Conservation (phyloP, 108 stramenopile species). For the Cyclotella cryptica region DNA sequence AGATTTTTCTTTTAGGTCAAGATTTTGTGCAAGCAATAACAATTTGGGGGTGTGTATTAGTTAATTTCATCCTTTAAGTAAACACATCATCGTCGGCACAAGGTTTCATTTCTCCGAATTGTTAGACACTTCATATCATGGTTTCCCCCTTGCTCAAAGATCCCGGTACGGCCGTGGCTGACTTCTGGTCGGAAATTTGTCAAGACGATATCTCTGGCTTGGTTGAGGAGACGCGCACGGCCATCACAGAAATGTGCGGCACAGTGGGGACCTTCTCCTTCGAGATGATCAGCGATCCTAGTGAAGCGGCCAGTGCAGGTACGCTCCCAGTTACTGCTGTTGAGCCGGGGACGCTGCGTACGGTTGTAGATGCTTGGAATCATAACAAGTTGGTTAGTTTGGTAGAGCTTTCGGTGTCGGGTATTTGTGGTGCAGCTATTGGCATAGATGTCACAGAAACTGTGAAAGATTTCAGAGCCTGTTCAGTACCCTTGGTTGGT, state of each 20-base stretch:
- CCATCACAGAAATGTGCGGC: neutral
- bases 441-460: neutral
- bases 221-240: neutral
- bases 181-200: neutral
- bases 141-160: neutral
- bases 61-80: no score
- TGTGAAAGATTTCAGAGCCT: slow-evolving; percentile 2
- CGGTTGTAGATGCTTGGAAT: slow-evolving; percentile 10
- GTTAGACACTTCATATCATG: no score
- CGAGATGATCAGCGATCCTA: neutral
- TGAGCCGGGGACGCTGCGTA: slow-evolving; percentile 10
- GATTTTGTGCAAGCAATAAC: no score
- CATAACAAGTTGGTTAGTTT: slow-evolving; percentile 2
- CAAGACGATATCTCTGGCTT: neutral
- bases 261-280: slow-evolving; percentile 4
- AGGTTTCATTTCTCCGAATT: no score
- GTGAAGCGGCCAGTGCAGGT: neutral
- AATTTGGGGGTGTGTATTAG: no score
- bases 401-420: neutral
- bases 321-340: neutral
- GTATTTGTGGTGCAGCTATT: neutral
- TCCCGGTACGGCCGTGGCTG: neutral
- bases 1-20: no score
- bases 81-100: no score
- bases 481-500: no score